Base-by-base conservation (phyloP, 495 filamentous ascomycete species). In the Hypoxylon fuscum region DNA sequence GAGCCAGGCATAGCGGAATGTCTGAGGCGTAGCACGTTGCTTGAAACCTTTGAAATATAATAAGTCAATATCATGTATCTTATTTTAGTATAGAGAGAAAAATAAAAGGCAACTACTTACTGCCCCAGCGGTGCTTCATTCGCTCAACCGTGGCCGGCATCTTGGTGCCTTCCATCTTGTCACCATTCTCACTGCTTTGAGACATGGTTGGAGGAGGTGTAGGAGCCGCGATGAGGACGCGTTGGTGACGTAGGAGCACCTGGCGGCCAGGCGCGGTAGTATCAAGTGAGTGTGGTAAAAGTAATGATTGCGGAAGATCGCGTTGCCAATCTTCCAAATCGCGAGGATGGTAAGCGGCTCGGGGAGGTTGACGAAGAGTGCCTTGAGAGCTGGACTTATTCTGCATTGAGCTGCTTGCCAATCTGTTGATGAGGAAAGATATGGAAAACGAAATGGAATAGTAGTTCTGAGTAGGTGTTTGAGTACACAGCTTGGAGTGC, bases 211-310 rank as follows among this genome's bases (percentile, higher is more conserved):
- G 45, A 1, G 45, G 14, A 15, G 46, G 34, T 6, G 35, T 29
- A 0, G 59, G 43, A 1, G 44, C 25, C 9, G 56, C 56, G 17
- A 60, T 10, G 5, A 66, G 44, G 3, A 56, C 51, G n/a, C 18
- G 40, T 31, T 66, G 56, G 22, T 55, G 45, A 41, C 45, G 42
- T 11, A 66, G 29, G 15, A 66, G 55, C 12, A 65, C 62, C 32
- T 47, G 49, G 12, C 55, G 43, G 5, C 55, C 55, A 1, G 55
- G 50, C 12, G 32, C 40, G 0, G 38, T n/a, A 3, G 50, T 20
- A 5, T 60, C 17, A 17, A 60, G 50, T 3, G 62, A 65, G 25
- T 59, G 38, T 4, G 62, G 55, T 6, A 55, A 40, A 2, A 55
- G 45, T 1, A 62, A 37, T 7, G 59, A 42, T 14, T 62, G 59